Base-by-base conservation (phyloP, 352 stramenopile species). In the Pythium phragmiticola region DNA sequence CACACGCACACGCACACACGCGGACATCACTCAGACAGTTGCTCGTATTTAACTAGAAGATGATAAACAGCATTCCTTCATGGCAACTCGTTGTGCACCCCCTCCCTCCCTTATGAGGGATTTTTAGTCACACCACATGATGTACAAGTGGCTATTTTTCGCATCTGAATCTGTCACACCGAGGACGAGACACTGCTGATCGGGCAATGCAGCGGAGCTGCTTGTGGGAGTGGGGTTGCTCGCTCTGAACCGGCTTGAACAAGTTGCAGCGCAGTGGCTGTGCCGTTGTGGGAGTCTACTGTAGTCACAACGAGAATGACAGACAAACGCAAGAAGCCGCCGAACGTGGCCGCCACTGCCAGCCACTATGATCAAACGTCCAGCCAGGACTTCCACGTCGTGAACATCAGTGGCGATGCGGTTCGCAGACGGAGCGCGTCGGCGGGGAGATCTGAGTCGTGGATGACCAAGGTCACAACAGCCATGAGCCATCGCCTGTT, bases 401-500 rank as follows among this genome's bases (percentile, higher is more conserved):
- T 85, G 5, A 68, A 56, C 34, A 74, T 76, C 11, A 39, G 34
- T 39, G 52, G 48, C 60, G 55, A 60, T 13, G 37, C 57, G 54
- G 34, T 36, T 34, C 57, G 69, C 21, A 53, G 72, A 64, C 51
- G 69, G 11, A 80, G 72, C 49, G 70, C 73, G 5, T 66, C 61
- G 3, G 61, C 61, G 9, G 54, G 59, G 50, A 69, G 66, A 21
- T 58, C 66, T 7, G 80, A 86, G 60, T 89, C 80, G n/a, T 88
- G 80, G 80, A 87, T 89, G 80, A 61, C 74, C 33, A 84, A 85
- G 46, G 80, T 89, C 14, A 85, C 78, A 2, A 47, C 72, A 1
- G 80, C 77, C 11, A 85, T 89, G 76, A 89, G 78, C 59, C 73
- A 82, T 45, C 78, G 76, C 13, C 77, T 88, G 51, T 89, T 89